Base-by-base conservation (phyloP, 1,284 basidiomycete genomes). In the Exobasidium cylindrosporum region DNA sequence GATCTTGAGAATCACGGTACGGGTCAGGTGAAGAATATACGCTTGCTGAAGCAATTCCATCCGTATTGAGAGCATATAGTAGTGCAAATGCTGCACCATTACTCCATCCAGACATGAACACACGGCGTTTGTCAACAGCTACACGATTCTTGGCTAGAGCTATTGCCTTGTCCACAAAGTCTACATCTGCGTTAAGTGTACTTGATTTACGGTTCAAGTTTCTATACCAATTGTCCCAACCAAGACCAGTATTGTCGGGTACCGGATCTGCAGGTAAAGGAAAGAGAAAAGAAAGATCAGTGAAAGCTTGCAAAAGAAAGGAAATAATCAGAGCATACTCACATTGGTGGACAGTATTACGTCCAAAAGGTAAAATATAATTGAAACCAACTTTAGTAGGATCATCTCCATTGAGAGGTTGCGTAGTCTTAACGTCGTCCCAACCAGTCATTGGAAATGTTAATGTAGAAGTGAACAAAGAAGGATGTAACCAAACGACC, bases 161-260 rank as follows among this genome's bases (percentile, higher is more conserved):
- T 46, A 63, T 66, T 2, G 61, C 46, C 50, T 63, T 58, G 54
- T 63, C 61, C 35, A 66, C 54, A 23, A 61, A 67, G 40, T 62
- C 60, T 21, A 61, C 64, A 44, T 65, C 64, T 24, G 56, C 49
- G 43, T 66, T 66, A 46, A 66, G 54, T 21, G 32, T 44, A 13
- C 54, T 43, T n/a, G 64, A 66, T 1, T 47, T 54, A n/a, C 64
- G 64, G 21, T 66, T 61, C 7, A 63, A 23, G 55, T 66, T 66
- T 53, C 64, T 60, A 47, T 63, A 63, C 64, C 64, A 66, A 29
- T 66, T 63, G 58, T 66, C 64, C 64, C 64, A 63, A 17, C 64
- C 64, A 24, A 62, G 32, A 1, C 60, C 60, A 1, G 14, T 21
- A 47, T 66, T 50, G 57, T 66, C 64, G 0, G 64, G 64, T n/a